These are phyloP conservation scores for Geotrichum citri-aurantii DNA, from an alignment of 1,139 yeast genomes.

Conservation along the genomic window DNA sequence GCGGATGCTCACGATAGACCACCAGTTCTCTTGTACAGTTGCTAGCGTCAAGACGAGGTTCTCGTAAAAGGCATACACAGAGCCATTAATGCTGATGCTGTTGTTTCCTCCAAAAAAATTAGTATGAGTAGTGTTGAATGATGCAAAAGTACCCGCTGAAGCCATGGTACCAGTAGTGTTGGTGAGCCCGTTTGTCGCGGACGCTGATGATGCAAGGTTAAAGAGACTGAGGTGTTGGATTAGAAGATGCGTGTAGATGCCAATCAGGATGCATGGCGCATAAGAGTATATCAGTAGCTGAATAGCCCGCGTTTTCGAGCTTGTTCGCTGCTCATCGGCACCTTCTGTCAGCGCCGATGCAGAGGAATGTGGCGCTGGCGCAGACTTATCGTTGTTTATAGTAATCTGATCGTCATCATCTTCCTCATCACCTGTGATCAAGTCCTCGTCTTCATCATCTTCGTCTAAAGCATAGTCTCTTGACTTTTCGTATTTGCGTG, in stretches of 20 bases:
- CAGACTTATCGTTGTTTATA: background rate
- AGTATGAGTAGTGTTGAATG: background rate
- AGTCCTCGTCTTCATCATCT: background rate
- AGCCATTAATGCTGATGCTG: background rate
- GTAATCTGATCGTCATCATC: constrained; percentile 2
- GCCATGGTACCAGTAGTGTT: background rate
- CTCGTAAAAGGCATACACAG: background rate
- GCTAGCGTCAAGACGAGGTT: background rate
- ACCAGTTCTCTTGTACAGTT: background rate
- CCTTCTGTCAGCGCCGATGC: constrained; percentile 7
- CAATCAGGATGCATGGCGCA: constrained; percentile 89
- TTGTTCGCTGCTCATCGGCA: background rate
- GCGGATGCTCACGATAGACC: constrained; percentile 32
- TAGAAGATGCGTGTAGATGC: constrained; percentile 90
- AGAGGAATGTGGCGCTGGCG: constrained; percentile 7
- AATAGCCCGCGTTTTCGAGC: constrained; percentile 12
- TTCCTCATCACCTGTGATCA: background rate
- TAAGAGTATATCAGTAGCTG: constrained; percentile 65
- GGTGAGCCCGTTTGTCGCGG: background rate
- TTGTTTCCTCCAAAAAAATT: background rate
- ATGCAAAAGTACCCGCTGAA: background rate
- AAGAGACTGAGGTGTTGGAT: constrained; percentile 82
- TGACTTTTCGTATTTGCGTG: background rate
- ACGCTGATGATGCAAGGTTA: background rate
- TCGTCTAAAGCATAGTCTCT: background rate